phyloP scores from a whole-genome alignment of 1,284 basidiomycete genomes.

The Ustilago xerochloae region DNA sequence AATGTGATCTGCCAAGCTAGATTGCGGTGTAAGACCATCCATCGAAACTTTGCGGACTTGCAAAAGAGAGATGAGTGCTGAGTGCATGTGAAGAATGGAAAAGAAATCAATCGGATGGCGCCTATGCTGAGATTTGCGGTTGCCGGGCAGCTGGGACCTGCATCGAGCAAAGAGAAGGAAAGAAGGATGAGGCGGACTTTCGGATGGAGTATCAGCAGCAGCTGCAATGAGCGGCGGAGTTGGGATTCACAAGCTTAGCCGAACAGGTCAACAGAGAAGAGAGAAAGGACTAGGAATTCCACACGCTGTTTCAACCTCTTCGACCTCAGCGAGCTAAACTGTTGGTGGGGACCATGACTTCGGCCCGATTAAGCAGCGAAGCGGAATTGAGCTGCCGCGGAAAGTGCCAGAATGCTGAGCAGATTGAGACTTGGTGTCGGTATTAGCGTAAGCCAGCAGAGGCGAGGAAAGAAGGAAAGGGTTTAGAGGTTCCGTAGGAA shows the following conservation, averaged over 20 bases:
- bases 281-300: conserved; percentile 32
- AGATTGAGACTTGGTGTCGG: no score
- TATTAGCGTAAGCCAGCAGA: background rate
- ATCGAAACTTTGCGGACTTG: conserved; percentile 14
- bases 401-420: background rate
- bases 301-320: no score
- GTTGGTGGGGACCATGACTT: background rate
- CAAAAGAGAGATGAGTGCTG: background rate
- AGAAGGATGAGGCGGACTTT: conserved; percentile 2
- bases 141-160: background rate
- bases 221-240: no score
- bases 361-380: conserved; percentile 16
- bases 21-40: background rate
- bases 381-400: background rate
- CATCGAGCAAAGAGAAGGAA: background rate
- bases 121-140: background rate
- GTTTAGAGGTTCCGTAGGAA: conserved; percentile 5
- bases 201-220: background rate
- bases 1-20: background rate
- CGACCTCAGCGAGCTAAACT: no score
- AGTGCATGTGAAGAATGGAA: background rate
- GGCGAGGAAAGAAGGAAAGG: background rate
- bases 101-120: background rate
- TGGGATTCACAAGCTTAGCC: conserved; percentile 5
- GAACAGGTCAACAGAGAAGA: conserved; percentile 18